Base-by-base conservation (phyloP, 345 rosid species). In the Moricandia moricandioides region DNA sequence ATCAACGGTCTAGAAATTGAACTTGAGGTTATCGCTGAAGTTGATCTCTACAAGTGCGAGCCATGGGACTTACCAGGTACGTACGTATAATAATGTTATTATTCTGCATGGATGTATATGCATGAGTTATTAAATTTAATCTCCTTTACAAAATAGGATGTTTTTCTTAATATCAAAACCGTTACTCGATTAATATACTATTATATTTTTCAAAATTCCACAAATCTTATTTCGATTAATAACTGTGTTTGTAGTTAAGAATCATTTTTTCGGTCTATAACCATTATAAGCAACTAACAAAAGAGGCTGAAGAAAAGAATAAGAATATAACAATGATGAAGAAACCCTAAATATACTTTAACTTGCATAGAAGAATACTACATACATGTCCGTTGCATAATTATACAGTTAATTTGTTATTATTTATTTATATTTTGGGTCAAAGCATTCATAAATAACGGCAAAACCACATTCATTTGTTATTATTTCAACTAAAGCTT, bases 11-110 rank as follows among this genome's bases (percentile, higher is more conserved):
- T 83, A 17, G 83, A 83, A 81, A 85, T 90, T 62, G 93, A 88
- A 58, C 73, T 88, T 66, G 92, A 88, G 74, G 76, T 90, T 75
- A 90, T 90, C 59, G 91, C 91, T 26, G 96, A 90, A 85, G 88
- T 88, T 12, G 92, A 90, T 84, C 89, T 88, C 64, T 90, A 88
- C 82, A 88, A 90, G 78, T 90, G 91, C 75, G 96, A 90, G 70
- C 96, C 96, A 7, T 86, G 96, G 96, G 96, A 90, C 70, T 88
- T 90, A 56, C 96, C 96, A 34, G 96, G 96, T 87, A 13, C 52
- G 17, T 45, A 21, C 24, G 24, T 21, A n/a, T n/a, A 40, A 40
- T 40, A 45, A 13, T 45, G 12, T 45, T 39, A 10, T 13, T 45
- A 13, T 45, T 45, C 16, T 45, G 14, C 49, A 3, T 39, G 47